Evolutionary conservation across 345 rosid genomes (phyloP).

Genomic region (Combretum micranthum): DNA sequence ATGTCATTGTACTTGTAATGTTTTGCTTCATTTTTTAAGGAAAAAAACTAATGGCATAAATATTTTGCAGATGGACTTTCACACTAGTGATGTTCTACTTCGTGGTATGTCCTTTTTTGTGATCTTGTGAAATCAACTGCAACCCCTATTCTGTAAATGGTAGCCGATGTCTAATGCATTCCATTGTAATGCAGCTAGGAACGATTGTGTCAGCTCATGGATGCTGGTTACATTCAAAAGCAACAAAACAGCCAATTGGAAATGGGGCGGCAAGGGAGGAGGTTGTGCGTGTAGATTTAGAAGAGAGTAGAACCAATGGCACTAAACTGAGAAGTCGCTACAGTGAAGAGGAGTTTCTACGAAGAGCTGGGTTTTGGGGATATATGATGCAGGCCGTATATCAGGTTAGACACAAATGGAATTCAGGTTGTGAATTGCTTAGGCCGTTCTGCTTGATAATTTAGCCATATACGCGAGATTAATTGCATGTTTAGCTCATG

Average conservation of each 20-base stretch:
- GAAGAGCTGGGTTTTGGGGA: constrained; percentile 63
- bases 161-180: background rate
- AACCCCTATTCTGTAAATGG: background rate
- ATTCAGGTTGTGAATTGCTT: background rate
- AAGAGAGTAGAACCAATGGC: constrained; percentile 16
- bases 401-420: constrained; percentile 42
- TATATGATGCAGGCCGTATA: constrained; percentile 61
- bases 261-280: constrained; percentile 20
- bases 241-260: constrained; percentile 7
- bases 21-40: background rate
- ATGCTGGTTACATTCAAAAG: constrained; percentile 42
- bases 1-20: too few species aligned
- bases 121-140: background rate
- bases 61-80: constrained; percentile 82
- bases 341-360: constrained; percentile 28
- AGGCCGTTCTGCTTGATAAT: background rate
- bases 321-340: constrained; percentile 34
- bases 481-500: too few species aligned
- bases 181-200: constrained; percentile 43
- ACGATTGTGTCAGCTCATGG: constrained; percentile 61
- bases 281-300: constrained; percentile 18
- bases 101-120: constrained; percentile 45
- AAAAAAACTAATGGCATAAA: background rate
- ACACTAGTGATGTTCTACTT: constrained; percentile 70
- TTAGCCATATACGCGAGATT: background rate